Evolutionary conservation across 1,284 basidiomycete species (phyloP).

Genomic region (Wallemia mellicola): DNA sequence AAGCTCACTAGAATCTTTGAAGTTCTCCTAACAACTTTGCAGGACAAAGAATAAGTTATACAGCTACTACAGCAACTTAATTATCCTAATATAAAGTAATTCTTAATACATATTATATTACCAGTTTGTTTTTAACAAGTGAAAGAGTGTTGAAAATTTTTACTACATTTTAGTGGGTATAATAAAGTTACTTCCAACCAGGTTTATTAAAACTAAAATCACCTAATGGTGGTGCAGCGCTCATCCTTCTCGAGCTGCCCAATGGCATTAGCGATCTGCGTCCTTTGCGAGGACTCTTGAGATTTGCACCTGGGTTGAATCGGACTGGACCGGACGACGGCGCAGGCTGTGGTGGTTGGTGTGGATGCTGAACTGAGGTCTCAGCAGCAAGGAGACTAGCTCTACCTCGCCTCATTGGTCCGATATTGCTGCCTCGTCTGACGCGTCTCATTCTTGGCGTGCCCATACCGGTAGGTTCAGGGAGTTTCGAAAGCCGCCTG

Average conservation of each 20-base stretch:
- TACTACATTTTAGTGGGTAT: neutral
- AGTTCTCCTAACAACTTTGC: neutral
- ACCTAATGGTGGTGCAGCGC: neutral
- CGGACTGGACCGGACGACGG: neutral
- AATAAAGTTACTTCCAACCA: neutral
- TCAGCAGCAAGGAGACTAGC: neutral
- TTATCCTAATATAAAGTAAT: neutral
- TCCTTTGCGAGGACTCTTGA: neutral
- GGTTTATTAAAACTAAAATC: neutral
- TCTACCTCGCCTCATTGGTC: neutral
- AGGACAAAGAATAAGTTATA: neutral
- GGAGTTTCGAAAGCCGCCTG: neutral
- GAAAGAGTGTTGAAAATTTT: neutral
- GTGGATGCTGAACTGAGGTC: neutral
- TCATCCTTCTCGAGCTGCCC: neutral
- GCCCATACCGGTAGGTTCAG: neutral
- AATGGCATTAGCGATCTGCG: neutral
- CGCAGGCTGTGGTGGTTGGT: neutral
- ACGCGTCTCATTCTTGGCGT: neutral
- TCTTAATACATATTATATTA: neutral
- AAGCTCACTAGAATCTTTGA: neutral
- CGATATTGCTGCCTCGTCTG: neutral
- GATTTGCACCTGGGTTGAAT: neutral
- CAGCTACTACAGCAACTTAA: neutral
- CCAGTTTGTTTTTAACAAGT: too few species aligned